These are phyloP conservation scores for Ilex paraguariensis DNA, from an alignment of 305 asterid genomes.

Conservation along the genomic window DNA sequence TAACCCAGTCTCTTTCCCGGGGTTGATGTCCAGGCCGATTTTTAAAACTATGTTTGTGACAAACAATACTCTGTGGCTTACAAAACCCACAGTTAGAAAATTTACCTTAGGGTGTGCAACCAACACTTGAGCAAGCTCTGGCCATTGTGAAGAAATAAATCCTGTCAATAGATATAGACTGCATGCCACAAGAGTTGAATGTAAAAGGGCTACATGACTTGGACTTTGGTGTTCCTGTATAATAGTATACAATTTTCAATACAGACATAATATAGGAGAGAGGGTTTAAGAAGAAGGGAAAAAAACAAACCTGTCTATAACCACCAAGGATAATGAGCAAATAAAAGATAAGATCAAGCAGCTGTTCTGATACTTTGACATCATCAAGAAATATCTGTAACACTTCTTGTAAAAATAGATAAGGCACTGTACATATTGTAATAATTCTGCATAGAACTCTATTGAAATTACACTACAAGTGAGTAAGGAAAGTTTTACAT, in stretches of 20 bases:
- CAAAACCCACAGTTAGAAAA: not conserved
- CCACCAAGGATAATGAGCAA: conserved; percentile 65
- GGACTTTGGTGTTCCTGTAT: conserved; percentile 50
- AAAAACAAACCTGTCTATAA: conserved; percentile 62
- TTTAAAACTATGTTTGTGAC: no score
- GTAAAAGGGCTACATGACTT: conserved; percentile 75
- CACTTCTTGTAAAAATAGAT: not conserved
- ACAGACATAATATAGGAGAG: conserved; percentile 13
- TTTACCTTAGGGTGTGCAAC: conserved; percentile 75
- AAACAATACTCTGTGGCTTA: not conserved
- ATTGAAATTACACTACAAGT: no score
- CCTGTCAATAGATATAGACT: conserved; percentile 70
- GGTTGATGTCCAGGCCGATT: no score
- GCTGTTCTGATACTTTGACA: conserved; percentile 80
- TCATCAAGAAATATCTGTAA: conserved; percentile 85
- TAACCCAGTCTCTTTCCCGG: no score
- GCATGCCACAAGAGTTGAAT: conserved; percentile 91
- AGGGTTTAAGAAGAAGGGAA: conserved; percentile 9
- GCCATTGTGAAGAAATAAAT: conserved; percentile 75
- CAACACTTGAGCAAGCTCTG: conserved; percentile 91
- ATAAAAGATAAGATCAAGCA: conserved; percentile 78
- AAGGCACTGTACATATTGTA: no score
- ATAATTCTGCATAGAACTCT: no score
- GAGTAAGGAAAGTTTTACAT: no score
- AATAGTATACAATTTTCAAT: conserved; percentile 19